Conservation (phyloP, 805 yeast genomes). For the Candida odintsovae region DNA sequence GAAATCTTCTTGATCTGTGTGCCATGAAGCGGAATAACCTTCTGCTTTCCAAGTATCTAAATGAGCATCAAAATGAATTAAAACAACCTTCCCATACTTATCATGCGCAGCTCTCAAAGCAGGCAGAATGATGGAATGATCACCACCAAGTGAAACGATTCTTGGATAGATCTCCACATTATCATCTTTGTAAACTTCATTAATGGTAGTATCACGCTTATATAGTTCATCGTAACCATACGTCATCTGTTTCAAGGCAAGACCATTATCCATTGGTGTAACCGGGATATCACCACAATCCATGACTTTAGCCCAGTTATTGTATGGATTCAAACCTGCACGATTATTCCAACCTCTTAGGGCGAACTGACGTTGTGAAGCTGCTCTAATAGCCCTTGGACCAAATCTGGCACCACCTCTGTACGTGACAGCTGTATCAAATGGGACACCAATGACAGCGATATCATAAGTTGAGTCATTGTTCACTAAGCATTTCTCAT, state of each 20-base stretch:
- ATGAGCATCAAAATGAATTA: constrained; percentile 83
- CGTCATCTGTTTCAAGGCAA: constrained; percentile 61
- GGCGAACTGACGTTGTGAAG: constrained; percentile 65
- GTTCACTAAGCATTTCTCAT: constrained; percentile 49
- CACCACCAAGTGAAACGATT: constrained; percentile 74
- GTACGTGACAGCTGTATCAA: constrained; percentile 76
- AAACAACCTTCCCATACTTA: constrained; percentile 53
- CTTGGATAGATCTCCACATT: constrained; percentile 41
- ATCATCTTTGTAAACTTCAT: constrained; percentile 1
- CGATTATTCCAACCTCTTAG: constrained; percentile 66
- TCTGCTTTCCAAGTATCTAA: constrained; percentile 78
- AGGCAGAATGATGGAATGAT: constrained; percentile 71
- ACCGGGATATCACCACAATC: constrained; percentile 71
- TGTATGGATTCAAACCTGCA: constrained; percentile 57
- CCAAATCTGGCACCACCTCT: constrained; percentile 84
- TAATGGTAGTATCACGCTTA: constrained; percentile 21
- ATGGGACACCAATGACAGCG: constrained; percentile 74
- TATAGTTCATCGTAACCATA: constrained; percentile 51
- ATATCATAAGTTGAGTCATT: constrained; percentile 51
- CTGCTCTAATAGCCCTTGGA: constrained; percentile 63
- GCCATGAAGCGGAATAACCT: constrained; percentile 61
- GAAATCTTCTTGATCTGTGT: constrained; percentile 46
- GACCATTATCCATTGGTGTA: constrained; percentile 59
- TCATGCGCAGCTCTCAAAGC: constrained; percentile 59
- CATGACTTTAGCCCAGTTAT: constrained; percentile 44